Conservation (phyloP, 257 asterid species). For the Fraxinus cuspidata region DNA sequence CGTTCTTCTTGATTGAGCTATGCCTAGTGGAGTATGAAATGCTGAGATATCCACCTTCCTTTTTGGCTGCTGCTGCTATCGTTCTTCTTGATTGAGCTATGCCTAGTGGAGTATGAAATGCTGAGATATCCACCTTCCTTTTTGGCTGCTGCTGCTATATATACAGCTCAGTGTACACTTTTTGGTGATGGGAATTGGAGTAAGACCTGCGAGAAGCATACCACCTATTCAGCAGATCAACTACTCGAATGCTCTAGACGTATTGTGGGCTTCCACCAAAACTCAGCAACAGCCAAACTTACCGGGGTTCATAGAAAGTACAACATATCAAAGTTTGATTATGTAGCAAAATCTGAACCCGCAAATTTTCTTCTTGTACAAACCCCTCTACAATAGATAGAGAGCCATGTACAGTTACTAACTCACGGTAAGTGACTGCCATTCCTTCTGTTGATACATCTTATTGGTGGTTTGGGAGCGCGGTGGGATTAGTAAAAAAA, state of each 20-base stretch:
- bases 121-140: slow-evolving; percentile 72
- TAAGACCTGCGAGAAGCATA: slow-evolving; percentile 82
- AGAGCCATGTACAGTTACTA: slow-evolving; percentile 54
- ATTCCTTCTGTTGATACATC: slow-evolving; percentile 13
- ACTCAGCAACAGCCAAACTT: slow-evolving; percentile 62
- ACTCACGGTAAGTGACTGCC: slow-evolving; percentile 46
- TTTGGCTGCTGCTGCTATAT: slow-evolving; percentile 78
- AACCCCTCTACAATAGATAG: slow-evolving; percentile 41
- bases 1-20: slow-evolving; percentile 86
- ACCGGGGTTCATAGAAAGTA: slow-evolving; percentile 84
- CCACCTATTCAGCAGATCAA: slow-evolving; percentile 67
- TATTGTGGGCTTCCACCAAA: slow-evolving; percentile 62
- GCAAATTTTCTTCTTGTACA: slow-evolving; percentile 56
- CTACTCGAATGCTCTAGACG: slow-evolving; percentile 63
- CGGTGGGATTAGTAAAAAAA: not conserved
- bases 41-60: slow-evolving; percentile 76
- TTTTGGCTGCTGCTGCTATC: slow-evolving; percentile 86
- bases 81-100: slow-evolving; percentile 82
- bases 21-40: slow-evolving; percentile 87
- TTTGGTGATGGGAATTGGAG: slow-evolving; percentile 72
- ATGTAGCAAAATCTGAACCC: slow-evolving; percentile 71
- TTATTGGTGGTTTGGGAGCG: not conserved
- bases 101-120: slow-evolving; percentile 90
- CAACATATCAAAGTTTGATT: slow-evolving; percentile 65
- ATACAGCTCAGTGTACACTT: slow-evolving; percentile 71